These are phyloP conservation scores for Ampelomyces quisqualis DNA, from an alignment of 2,329 filamentous ascomycete genomes.

Conservation along the genomic window DNA sequence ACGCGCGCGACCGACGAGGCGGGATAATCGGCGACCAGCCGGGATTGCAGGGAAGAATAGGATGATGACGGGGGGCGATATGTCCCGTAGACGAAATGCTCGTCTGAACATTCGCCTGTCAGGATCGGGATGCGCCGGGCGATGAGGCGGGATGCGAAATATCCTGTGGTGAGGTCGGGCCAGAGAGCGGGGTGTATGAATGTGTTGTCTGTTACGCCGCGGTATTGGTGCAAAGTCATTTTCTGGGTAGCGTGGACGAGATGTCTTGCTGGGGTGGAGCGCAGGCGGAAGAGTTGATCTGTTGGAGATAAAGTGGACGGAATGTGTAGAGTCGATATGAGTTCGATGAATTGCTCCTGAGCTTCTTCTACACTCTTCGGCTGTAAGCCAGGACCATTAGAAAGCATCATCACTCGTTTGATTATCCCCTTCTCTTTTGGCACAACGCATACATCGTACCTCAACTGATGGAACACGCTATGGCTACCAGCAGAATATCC, in stretches of 20 bases:
- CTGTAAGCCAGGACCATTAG: conserved; percentile 56
- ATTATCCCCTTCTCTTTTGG: conserved; percentile 51
- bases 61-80: conserved; percentile 52
- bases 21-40: conserved; percentile 57
- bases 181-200: conserved; percentile 53
- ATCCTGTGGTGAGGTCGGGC: conserved; percentile 50
- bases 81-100: conserved; percentile 54
- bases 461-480: conserved; percentile 58
- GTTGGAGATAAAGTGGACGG: conserved; percentile 39
- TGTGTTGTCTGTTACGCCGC: conserved; percentile 52
- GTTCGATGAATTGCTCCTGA: conserved; percentile 55
- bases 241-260: conserved; percentile 48
- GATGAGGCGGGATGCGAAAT: conserved; percentile 50
- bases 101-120: conserved; percentile 57
- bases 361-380: conserved; percentile 52
- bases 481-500: conserved; percentile 61
- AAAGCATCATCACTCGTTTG: conserved; percentile 55
- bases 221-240: conserved; percentile 56
- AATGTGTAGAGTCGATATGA: conserved; percentile 50
- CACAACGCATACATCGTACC: conserved; percentile 54
- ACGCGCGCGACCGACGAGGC: conserved; percentile 48
- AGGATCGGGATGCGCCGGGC: conserved; percentile 52
- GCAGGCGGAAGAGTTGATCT: conserved; percentile 52
- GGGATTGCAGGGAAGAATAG: conserved; percentile 46
- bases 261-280: conserved; percentile 40